Evolutionary conservation across 1,139 yeast species (phyloP), one percentile per base, ranked within the genome.

Genomic region (Magnusiomyces sp.): DNA sequence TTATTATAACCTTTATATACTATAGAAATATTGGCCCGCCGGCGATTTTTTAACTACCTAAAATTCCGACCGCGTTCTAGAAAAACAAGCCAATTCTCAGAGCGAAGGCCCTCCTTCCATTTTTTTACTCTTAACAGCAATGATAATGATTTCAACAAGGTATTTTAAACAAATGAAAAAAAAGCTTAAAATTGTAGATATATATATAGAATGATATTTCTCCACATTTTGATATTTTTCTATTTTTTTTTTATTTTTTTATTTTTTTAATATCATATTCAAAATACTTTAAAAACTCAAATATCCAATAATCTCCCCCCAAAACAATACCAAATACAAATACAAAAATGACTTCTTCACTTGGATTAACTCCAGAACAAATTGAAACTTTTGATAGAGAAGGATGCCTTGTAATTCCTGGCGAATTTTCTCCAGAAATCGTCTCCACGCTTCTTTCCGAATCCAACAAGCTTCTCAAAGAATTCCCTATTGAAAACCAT

Each of bases 361-460:
- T 34, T 16, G 66, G 64, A 19, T 59, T 66, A 5, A 61, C 67
- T 1, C 52, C 51, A 5, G 64, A 63, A 38, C 71, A 67, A 54
- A 47, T 64, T 9, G 58, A 53, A 10, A 54, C 49, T 16, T 84
- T 80, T 59, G 57, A 76, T 20, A 60, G 61, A 1, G 80, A 83
- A 38, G 95, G 95, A 0, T 76, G 83, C 60, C 64, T 85, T 5
- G 79, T 83, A 41, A 65, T 85, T 19, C 79, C 79, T 0, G 70
- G 73, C 51, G 85, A 80, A 58, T 70, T 84, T 14, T 37, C 59
- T 10, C 59, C 63, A 0, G 70, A 67, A 1, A 74, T 76, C 46
- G 72, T 77, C 1, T 45, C 57, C 0, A 57, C 56, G 1, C 65
- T 83, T 40, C 62, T 80, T 46, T 48, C 53, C 0, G 73, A 75